Evolutionary conservation across 106 monocot genomes (phyloP).

Genomic region (Acanthochlamys bracteata): DNA sequence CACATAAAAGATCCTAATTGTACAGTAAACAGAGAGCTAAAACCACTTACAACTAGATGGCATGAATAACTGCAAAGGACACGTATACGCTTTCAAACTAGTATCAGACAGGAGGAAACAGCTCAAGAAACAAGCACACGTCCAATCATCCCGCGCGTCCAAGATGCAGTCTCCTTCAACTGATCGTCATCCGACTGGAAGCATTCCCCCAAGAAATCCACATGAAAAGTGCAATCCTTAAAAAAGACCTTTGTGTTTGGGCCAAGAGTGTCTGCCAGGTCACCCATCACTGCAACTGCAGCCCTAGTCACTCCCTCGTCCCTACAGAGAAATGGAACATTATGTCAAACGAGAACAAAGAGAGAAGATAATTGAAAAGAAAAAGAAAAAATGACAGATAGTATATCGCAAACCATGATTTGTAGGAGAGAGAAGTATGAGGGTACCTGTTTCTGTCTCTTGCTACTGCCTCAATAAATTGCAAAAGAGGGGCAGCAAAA

Average conservation of each 20-base stretch:
- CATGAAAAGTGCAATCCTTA: constrained; percentile 39
- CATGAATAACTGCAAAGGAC: no score
- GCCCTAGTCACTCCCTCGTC: constrained; percentile 61
- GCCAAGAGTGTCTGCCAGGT: constrained; percentile 65
- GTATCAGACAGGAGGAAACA: not conserved
- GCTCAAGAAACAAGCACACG: constrained; percentile 58
- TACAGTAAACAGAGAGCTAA: not conserved
- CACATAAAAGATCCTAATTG: not conserved
- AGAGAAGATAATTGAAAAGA: not conserved
- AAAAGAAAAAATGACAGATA: not conserved
- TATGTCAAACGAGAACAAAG: not conserved
- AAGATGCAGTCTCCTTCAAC: constrained; percentile 61
- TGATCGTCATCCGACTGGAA: constrained; percentile 57
- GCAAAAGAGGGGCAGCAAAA: constrained; percentile 47
- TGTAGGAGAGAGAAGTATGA: not conserved
- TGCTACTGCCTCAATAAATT: constrained; percentile 57
- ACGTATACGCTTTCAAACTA: not conserved
- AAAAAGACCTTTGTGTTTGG: constrained; percentile 41
- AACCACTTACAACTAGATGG: no score
- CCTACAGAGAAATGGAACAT: constrained; percentile 15
- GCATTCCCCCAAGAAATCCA: constrained; percentile 51
- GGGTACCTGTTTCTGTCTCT: constrained; percentile 46
- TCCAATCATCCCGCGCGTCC: constrained; percentile 60
- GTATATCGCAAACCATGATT: not conserved
- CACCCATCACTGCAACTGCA: constrained; percentile 58